Evolutionary conservation across 2,329 filamentous ascomycete species (phyloP), one percentile per base, ranked within the genome.

Genomic region (Tolypocladium sp.): DNA sequence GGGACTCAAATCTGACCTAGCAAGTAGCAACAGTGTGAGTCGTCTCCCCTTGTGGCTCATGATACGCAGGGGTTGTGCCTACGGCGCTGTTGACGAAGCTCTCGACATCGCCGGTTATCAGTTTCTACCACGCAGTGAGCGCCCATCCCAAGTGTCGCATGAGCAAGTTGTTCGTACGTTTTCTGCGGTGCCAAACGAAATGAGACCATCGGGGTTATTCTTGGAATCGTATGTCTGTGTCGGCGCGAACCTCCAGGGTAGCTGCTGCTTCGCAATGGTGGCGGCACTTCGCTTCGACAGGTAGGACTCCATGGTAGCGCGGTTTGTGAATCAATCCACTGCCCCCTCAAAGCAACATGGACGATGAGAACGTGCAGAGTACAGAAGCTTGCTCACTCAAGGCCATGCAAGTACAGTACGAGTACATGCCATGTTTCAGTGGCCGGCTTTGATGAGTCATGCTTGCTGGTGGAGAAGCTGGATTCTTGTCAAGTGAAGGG

Each of bases 151-250:
- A n/a, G 20, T 13, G 17, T 33, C 17, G 17, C 27, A 33, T 4
- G 8, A 33, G 20, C 20, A 4, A 8, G 22, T 7, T 51, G 3
- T 13, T 9, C 2, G 49, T 55, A 66, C 71, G 63, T 82, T 81
- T 61, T 82, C 79, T 5, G 80, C 79, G 1, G 79, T 71, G 0
- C 75, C 77, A 35, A 82, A 75, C 4, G 76, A 80, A 56, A 82
- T 70, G 55, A 79, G 71, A 1, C 79, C 79, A 10, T 67, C 62
- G 1, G 73, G 71, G 38, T 77, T 77, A 5, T 63, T 63, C 3
- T 66, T 62, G 0, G 74, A 70, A 59, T 77, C 66, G 66, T 78
- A 82, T 2, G 64, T 67, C 8, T 63, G 67, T 22, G 60, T 58
- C 1, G 69, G 67, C 1, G 70, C 71, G 40, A 72, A 73, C 52